Evolutionary conservation across 225 moss, liverwort and hornwort species (phyloP).

Genomic region (Pseudisothecium myosuroides): DNA sequence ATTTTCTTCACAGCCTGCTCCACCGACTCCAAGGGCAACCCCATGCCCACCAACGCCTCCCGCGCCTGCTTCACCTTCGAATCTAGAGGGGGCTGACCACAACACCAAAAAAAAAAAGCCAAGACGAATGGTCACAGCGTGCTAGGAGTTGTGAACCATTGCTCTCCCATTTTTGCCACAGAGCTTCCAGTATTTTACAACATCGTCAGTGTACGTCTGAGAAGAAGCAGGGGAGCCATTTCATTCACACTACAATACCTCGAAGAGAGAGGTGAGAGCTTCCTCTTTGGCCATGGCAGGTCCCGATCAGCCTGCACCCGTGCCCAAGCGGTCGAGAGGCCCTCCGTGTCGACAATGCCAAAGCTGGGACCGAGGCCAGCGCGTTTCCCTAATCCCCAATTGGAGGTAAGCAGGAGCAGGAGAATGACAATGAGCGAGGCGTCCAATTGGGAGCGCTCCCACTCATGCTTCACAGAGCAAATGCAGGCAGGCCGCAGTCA

Average conservation of each 20-base stretch:
- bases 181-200: neutral
- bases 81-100: neutral
- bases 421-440: neutral
- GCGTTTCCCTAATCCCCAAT: neutral
- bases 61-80: conserved; percentile 17
- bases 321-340: neutral
- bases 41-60: conserved; percentile 9
- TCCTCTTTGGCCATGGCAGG: neutral
- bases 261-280: neutral
- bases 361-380: neutral
- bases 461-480: neutral
- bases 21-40: conserved; percentile 15
- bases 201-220: too few species aligned
- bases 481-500: neutral
- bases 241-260: neutral
- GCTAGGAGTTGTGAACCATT: neutral
- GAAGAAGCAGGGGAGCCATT: neutral
- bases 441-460: neutral
- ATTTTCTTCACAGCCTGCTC: conserved; percentile 24
- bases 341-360: neutral
- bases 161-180: neutral
- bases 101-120: neutral
- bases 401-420: neutral
- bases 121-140: neutral
- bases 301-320: neutral